Base-by-base conservation (phyloP, 2,329 filamentous ascomycete genomes). In the Phialophora tarda region DNA sequence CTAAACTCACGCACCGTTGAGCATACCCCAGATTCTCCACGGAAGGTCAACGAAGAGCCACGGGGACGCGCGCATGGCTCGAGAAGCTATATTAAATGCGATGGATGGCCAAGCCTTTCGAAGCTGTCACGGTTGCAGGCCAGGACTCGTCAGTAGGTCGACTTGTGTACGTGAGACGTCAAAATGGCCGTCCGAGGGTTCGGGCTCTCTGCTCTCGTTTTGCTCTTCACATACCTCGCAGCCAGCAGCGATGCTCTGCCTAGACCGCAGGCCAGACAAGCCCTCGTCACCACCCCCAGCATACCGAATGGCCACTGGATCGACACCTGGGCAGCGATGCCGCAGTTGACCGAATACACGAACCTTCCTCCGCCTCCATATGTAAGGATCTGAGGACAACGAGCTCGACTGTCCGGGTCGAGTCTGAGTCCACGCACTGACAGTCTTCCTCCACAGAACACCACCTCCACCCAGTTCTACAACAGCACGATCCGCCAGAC, bases 401-500 rank as follows among this genome's bases (percentile, higher is more conserved):
- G 38, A 41, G 38, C 34, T n/a, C 4, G 2, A 17, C 38, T 41
- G 17, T 41, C 38, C 17, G 38, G 14, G 1, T n/a, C 5, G 38
- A 11, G 10, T 50, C n/a, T 30, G 17, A 34, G 23, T 23, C 26
- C 14, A 32, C 10, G 48, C 11, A 54, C 47, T 51, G 30, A 54
- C 14, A 17, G 32, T n/a, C 17, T 6, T 61, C 6, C 26, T 54
- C n/a, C 11, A 0, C 66, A 87, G 84, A 87, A 87, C 74, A 78
- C 79, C 66, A 82, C 80, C 1, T 78, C 79, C 11, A 74, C 79
- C n/a, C 82, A 87, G 5, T 89, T 90, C 73, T 77, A 79, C 54
- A 85, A 89, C 71, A 83, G 86, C 1, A 90, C 88, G 0, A 82
- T 91, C 68, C 86, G 88, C 2, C 88, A 91, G 75, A 90, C 88